phyloP scores from a whole-genome alignment of 768 basidiomycete species.

The Hypsizygus marmoreus region DNA sequence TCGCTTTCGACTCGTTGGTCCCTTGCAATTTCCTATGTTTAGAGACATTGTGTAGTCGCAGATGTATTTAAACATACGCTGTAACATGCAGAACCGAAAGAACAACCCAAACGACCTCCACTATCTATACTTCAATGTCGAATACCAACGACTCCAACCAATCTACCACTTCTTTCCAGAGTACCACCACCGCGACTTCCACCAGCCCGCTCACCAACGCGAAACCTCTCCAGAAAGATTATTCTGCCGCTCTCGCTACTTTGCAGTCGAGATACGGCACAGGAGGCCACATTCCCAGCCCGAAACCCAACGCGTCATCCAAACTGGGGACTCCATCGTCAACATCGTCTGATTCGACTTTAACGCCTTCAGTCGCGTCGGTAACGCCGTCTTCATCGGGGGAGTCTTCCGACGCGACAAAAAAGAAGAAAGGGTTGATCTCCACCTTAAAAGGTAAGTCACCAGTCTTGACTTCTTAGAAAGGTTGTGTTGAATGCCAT shows the following conservation, averaged over 20 bases:
- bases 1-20: no score
- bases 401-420: not conserved
- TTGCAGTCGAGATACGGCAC: constrained; percentile 40
- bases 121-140: not conserved
- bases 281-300: constrained; percentile 28
- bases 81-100: no score
- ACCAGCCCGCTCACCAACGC: constrained; percentile 13
- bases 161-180: constrained; percentile 24
- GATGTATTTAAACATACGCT: no score
- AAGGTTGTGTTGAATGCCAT: no score
- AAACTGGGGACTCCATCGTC: constrained; percentile 7
- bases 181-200: constrained; percentile 14
- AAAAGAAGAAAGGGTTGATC: constrained; percentile 10
- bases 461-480: no score
- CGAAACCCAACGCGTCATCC: constrained; percentile 22
- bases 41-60: no score
- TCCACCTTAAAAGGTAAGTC: constrained; percentile 12
- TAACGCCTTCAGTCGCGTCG: constrained; percentile 4
- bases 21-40: no score
- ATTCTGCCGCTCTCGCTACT: constrained; percentile 34
- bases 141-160: constrained; percentile 3
- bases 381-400: not conserved
- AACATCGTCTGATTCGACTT: constrained; percentile 17
- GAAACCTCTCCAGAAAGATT: constrained; percentile 30
- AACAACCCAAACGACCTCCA: not conserved